Evolutionary conservation across 164 flowering plant genomes (phyloP).

Genomic region (Cinnamomum micranthum): DNA sequence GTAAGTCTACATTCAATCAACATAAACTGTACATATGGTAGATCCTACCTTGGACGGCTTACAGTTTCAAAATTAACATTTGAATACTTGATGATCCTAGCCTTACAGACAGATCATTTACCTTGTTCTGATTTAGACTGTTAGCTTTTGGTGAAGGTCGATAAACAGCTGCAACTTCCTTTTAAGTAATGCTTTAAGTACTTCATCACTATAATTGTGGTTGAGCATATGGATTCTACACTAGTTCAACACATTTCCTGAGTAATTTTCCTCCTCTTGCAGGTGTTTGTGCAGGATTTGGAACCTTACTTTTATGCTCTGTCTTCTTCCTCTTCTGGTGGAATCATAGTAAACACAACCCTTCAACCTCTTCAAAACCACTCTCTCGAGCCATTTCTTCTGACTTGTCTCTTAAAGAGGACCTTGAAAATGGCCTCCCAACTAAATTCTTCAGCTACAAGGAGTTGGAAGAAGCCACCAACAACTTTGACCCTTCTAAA

Average conservation of each 20-base stretch:
- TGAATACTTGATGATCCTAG: no score
- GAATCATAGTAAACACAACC: neutral
- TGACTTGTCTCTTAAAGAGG: neutral
- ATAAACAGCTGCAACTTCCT: neutral
- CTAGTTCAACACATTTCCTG: neutral
- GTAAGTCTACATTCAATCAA: no score
- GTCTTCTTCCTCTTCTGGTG: constrained; percentile 2
- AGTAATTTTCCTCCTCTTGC: neutral
- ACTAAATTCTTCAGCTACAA: constrained; percentile 24
- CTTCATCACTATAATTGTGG: neutral
- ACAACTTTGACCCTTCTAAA: constrained; percentile 25
- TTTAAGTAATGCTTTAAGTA: no score
- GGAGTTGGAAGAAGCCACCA: constrained; percentile 39
- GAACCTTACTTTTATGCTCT: neutral
- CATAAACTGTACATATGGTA: no score
- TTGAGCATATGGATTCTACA: neutral
- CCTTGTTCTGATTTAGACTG: no score
- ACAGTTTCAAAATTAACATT: no score
- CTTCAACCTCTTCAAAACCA: neutral
- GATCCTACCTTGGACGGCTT: no score
- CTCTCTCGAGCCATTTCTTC: constrained; percentile 2
- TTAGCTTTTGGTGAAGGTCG: neutral
- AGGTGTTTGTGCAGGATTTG: constrained; percentile 10
- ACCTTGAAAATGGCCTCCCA: constrained; percentile 10
- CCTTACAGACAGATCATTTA: no score